Conservation (phyloP, 2,329 filamentous ascomycete species). For the Botrytis porri region DNA sequence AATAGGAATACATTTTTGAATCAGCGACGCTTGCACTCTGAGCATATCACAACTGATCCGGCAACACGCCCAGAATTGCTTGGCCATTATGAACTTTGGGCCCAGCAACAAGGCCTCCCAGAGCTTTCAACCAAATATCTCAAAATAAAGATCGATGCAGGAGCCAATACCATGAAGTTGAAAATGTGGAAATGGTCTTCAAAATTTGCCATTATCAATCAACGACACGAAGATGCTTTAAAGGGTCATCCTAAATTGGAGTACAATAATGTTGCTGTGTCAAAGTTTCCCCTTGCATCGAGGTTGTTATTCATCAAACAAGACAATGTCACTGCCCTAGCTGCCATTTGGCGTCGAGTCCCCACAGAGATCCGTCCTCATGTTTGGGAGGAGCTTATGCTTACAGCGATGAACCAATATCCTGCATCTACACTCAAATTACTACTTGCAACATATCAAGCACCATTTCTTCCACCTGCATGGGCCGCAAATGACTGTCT, state of each 20-base stretch:
- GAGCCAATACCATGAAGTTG: background rate
- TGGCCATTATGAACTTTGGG: constrained; percentile 9
- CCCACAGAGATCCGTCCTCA: constrained; percentile 8
- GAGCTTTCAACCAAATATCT: constrained; percentile 13
- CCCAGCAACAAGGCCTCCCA: constrained; percentile 3
- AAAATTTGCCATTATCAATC: constrained; percentile 11
- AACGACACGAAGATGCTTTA: constrained; percentile 13
- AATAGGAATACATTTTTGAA: background rate
- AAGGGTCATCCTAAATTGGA: constrained; percentile 2
- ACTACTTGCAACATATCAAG: constrained; percentile 17
- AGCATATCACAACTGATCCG: background rate
- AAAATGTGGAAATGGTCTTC: constrained; percentile 8
- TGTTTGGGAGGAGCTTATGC: constrained; percentile 20
- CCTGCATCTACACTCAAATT: constrained; percentile 19
- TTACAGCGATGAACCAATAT: constrained; percentile 15
- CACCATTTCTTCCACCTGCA: constrained; percentile 7
- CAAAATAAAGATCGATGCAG: background rate
- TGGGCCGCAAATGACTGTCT: constrained; percentile 19
- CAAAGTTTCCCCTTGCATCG: constrained; percentile 7
- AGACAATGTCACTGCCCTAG: constrained; percentile 12
- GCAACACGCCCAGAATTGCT: background rate
- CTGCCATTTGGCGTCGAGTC: constrained; percentile 16
- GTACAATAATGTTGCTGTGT: background rate
- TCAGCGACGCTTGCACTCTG: background rate
- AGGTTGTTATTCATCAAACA: constrained; percentile 18